Evolutionary conservation across 257 asterid species (phyloP), one percentile per base, ranked within the genome.

Genomic region (Petunia axillaris): DNA sequence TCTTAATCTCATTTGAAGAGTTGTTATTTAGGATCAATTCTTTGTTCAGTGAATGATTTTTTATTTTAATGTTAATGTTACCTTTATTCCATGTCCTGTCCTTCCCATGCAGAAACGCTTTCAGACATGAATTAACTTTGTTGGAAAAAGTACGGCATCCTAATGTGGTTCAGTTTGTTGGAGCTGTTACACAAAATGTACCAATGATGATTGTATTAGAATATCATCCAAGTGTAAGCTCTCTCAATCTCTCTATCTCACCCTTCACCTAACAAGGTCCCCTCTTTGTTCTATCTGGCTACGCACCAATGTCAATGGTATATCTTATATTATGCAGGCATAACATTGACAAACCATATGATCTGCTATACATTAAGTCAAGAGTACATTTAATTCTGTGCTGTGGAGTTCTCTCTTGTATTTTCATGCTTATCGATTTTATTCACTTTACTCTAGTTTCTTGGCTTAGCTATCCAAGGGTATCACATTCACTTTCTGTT

Each of bases 201-300:
- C 99, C 99, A 40, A 94, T 96, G 99, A 96, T 96, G 99, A 96
- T 96, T 38, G 93, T 96, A 68, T 78, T 91, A 86, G 99, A 94
- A 90, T 86, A 89, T 82, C 93, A 90, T 87, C 86, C 95, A 52
- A 90, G 89, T 84, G 99, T 95, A 92, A 85, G 88, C 48, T 84
- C 85, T 86, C 82, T 81, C 83, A 64, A 78, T 83, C 85, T 57
- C 82, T 57, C 85, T 76, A 82, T 53, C 36, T 63, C 68, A 25
- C 76, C 38, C 64, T 35, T 36, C 5, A 25, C 58, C 57, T 16
- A 41, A 14, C 15, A 64, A 11, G 35, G 11, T 35, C 62, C 77
- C 13, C 50, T 35, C 46, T 73, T 73, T 62, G 35, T 25, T 77
- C 53, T 80, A 39, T 46, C 38, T 48, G 2, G 11, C 25, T 66